These are phyloP conservation scores for Castanea sativa DNA, from an alignment of 306 rosid species.

Conservation along the genomic window DNA sequence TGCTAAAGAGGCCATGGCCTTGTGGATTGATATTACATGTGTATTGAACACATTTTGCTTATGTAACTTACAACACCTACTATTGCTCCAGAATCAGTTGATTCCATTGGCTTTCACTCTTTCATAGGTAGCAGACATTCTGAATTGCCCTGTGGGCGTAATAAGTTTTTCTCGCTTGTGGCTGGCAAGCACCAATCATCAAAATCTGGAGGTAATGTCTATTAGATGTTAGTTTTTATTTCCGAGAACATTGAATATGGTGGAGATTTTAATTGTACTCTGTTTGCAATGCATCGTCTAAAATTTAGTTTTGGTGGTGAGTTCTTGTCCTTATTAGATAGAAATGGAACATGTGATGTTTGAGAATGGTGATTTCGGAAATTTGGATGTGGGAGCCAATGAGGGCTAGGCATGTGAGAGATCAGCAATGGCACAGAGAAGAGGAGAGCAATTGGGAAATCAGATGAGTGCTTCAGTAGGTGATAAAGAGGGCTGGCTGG, in stretches of 20 bases:
- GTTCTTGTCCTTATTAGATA: not conserved
- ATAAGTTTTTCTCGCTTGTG: conserved; percentile 37
- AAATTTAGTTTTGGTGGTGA: not conserved
- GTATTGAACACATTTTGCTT: not conserved
- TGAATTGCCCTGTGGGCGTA: conserved; percentile 42
- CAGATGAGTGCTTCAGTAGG: too few relatives aligned
- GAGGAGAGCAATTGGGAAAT: too few relatives aligned
- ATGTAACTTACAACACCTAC: not conserved
- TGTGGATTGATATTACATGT: conserved; percentile 7
- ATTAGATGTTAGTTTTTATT: not conserved
- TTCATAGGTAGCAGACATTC: conserved; percentile 34
- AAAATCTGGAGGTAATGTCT: conserved; percentile 32
- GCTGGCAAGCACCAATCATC: conserved; percentile 31
- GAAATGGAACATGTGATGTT: not conserved
- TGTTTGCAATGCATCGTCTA: not conserved
- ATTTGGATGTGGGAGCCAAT: too few relatives aligned
- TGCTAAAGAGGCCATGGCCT: not conserved
- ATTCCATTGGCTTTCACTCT: conserved; percentile 14
- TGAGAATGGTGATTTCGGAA: too few relatives aligned
- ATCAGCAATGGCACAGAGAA: too few relatives aligned
- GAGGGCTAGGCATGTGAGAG: too few relatives aligned
- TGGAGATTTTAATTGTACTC: not conserved
- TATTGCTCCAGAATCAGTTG: conserved; percentile 10
- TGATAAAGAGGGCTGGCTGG: too few relatives aligned
- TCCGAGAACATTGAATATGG: not conserved